Base-by-base conservation (phyloP, 2,329 filamentous ascomycete genomes). In the Hansfordia pulvinata region DNA sequence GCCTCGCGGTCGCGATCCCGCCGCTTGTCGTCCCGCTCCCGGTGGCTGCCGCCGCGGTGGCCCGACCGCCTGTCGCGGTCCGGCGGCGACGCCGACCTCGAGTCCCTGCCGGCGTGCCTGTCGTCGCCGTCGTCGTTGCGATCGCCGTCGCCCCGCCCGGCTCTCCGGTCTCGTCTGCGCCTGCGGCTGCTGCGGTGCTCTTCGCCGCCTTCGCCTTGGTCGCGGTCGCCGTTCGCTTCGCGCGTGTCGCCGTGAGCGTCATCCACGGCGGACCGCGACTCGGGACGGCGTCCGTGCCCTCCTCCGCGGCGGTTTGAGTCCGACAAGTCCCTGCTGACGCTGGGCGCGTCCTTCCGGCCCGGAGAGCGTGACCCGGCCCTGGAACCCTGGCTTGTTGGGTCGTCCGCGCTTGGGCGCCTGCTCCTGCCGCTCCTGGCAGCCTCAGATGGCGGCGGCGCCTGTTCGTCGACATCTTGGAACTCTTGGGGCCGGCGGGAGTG, bases 81-180 rank as follows among this genome's bases (percentile, higher is more conserved):
- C 9, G 71, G 68, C 2, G 66, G 68, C 3, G 80, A 83, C 5
- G 63, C 62, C 5, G 78, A 82, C 30, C 76, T 64, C 1, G 75
- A 73, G n/a, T n/a, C n/a, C 26, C 66, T 64, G 25, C 72, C 64
- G 9, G 57, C 54, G 37, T 60, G 42, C 35, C 58, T 57, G 25
- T 60, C 53, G 36, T 50, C 49, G 33, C 53, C 49, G 22, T 52
- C 37, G 19, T 49, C 48, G 20, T 46, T 41, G 35, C 43, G 52
- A 26, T 45, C 41, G 23, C 65, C 57, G 26, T 60, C 56, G 11
- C 64, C 64, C n/a, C n/a, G n/a, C n/a, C n/a, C n/a, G n/a, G n/a
- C n/a, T n/a, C n/a, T 16, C 9, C 23, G 23, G n/a, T 24, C 50
- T 29, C 49, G 53, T 30, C 56, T 51, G 48, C 52, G 55, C 37